These are phyloP conservation scores for Trichoderma sp. DNA, from an alignment of 2,329 filamentous ascomycete species.

Conservation along the genomic window DNA sequence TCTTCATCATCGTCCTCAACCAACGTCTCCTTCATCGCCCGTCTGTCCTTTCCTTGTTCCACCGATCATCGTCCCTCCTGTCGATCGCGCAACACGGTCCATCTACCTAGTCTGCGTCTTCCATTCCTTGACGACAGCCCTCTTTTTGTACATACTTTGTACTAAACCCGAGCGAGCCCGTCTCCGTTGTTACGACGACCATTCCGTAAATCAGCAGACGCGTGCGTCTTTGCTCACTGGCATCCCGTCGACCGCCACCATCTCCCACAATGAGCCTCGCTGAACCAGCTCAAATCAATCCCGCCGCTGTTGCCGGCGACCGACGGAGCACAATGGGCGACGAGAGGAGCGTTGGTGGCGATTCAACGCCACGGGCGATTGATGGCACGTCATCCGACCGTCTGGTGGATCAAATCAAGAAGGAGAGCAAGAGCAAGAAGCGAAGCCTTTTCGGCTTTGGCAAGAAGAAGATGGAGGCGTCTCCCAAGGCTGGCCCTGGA, in stretches of 20 bases:
- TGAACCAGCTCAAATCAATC: conserved; percentile 26
- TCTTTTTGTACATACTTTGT: neutral
- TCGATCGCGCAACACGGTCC: conserved; percentile 14
- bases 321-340: conserved; percentile 29
- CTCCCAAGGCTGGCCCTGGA: conserved; percentile 40
- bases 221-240: conserved; percentile 1
- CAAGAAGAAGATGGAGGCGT: conserved; percentile 57
- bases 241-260: neutral
- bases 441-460: conserved; percentile 62
- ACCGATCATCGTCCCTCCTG: conserved; percentile 14
- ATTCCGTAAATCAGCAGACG: neutral
- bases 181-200: neutral
- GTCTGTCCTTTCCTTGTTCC: conserved; percentile 1
- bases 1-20: neutral
- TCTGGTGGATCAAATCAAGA: conserved; percentile 31
- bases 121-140: neutral
- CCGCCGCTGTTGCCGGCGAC: conserved; percentile 23
- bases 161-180: neutral
- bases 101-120: neutral
- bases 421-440: conserved; percentile 49
- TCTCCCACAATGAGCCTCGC: conserved; percentile 33
- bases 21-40: neutral
- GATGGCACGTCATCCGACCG: conserved; percentile 33
- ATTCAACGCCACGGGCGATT: conserved; percentile 36
- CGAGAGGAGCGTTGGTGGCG: conserved; percentile 32